Base-by-base conservation (phyloP, 1,284 basidiomycete genomes). In the Ceratobasidium sp. region DNA sequence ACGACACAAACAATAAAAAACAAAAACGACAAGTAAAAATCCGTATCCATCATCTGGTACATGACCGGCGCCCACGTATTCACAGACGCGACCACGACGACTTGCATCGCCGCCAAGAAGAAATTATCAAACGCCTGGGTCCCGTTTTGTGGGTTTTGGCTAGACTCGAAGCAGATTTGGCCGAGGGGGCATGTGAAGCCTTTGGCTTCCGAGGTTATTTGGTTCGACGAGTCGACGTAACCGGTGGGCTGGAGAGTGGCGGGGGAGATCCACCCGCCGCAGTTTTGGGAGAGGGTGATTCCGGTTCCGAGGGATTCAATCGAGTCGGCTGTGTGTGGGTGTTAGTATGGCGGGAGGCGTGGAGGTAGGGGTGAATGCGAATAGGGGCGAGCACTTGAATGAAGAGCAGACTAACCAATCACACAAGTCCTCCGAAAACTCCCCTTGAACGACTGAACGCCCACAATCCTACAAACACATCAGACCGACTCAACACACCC, bases 51-150 rank as follows among this genome's bases (percentile, higher is more conserved):
- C 83, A 94, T 90, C 49, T 81, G 78, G 79, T 98, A 98, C 96
- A 98, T 98, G 70, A 91, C 81, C 0, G 85, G 79, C 1, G 88
- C 81, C 90, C 90, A 93, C 87, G 91, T 86, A 75, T 89, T 88
- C 71, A 91, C 89, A 40, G 91, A 91, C 0, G 94, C 91, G 54
- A 97, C 85, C 69, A 98, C 86, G 49, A 96, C 80, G 40, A 97
- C 88, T 77, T 99, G 94, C 31, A 98, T 80, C 0, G 89, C 85
- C 0, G 95, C 85, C 69, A 84, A 85, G 74, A 94, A 91, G 47
- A 98, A 89, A 52, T 94, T 94, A 78, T 99, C 96, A 76, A 98
- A 99, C 75, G 89, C 94, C 76, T 91, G 84, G 0, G 92, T 81
- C 65, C 87, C 84, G 53, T 79, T 79, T 55, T 87, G 75, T 0